These are phyloP conservation scores for Curvularia eragrostidis DNA, from an alignment of 2,329 filamentous ascomycete species.

Conservation along the genomic window DNA sequence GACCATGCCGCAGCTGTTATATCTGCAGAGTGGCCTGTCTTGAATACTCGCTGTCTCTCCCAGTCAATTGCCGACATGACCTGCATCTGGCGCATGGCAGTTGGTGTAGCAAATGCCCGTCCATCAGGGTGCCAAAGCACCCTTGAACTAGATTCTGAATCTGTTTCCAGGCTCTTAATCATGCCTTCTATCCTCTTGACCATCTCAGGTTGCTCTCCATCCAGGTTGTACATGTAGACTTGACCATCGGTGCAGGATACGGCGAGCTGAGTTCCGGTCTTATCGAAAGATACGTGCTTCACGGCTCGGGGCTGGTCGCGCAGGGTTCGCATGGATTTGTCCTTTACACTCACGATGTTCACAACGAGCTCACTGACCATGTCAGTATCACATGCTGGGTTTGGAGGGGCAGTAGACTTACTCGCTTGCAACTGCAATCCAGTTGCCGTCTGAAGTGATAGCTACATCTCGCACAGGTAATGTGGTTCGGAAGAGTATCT, in stretches of 20 bases:
- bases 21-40: conserved; percentile 79
- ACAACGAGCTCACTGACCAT: conserved; percentile 75
- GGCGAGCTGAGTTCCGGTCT: conserved; percentile 74
- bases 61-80: conserved; percentile 89
- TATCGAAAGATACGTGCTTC: conserved; percentile 91
- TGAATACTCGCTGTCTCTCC: conserved; percentile 82
- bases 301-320: conserved; percentile 84
- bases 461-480: conserved; percentile 86
- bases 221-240: conserved; percentile 87
- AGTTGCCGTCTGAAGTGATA: conserved; percentile 79
- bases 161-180: conserved; percentile 78
- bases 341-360: conserved; percentile 82
- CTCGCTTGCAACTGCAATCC: conserved; percentile 97
- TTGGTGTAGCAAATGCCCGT: conserved; percentile 84
- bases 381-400: conserved; percentile 28
- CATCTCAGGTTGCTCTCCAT: conserved; percentile 77
- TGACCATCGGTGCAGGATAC: conserved; percentile 88
- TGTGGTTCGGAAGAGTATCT: conserved; percentile 82
- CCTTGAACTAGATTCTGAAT: conserved; percentile 75
- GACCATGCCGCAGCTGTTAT: conserved; percentile 92
- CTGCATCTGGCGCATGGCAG: conserved; percentile 77
- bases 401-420: conserved; percentile 48
- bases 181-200: conserved; percentile 85
- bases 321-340: conserved; percentile 79
- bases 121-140: conserved; percentile 95